A percentile compares a stretch with the other conserved stretches of the same genome.
phyloP scores from a whole-genome alignment of 495 filamentous ascomycete genomes.

The Lasiosphaeria ovina region DNA sequence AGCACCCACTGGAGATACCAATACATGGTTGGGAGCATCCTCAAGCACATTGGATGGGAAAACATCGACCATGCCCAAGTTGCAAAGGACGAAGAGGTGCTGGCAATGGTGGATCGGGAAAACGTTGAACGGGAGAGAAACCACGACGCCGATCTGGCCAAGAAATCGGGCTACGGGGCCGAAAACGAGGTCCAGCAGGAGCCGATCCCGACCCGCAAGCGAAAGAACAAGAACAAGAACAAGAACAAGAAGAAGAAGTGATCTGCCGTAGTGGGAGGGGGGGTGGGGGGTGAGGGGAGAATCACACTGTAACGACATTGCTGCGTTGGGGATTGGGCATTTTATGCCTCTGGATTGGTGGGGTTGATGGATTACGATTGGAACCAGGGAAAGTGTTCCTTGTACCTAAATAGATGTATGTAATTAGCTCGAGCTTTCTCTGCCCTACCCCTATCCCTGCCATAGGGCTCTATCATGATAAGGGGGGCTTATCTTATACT shows the following conservation, averaged over 20 bases:
- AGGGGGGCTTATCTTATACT: no score
- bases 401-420: no score
- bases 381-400: no score
- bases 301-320: no score
- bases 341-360: no score
- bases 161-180: conserved; percentile 14
- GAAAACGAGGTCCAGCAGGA: conserved; percentile 25
- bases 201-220: conserved; percentile 27
- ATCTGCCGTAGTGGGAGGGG: no score
- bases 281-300: no score
- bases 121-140: conserved; percentile 28
- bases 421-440: no score
- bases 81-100: conserved; percentile 36
- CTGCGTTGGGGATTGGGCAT: no score
- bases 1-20: conserved; percentile 56
- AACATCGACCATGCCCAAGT: conserved; percentile 50
- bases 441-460: no score
- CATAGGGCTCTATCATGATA: no score
- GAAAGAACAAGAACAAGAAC: conserved; percentile 27
- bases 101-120: conserved; percentile 26
- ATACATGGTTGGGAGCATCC: conserved; percentile 51
- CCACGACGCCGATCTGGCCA: conserved; percentile 15
- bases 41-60: conserved; percentile 55
- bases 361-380: no score
- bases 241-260: conserved; percentile 7